A percentile compares a stretch with the other conserved stretches of the same genome.
These are phyloP conservation scores for Aspergillus amoenus DNA, from an alignment of 2,329 filamentous ascomycete species.

Conservation along the genomic window DNA sequence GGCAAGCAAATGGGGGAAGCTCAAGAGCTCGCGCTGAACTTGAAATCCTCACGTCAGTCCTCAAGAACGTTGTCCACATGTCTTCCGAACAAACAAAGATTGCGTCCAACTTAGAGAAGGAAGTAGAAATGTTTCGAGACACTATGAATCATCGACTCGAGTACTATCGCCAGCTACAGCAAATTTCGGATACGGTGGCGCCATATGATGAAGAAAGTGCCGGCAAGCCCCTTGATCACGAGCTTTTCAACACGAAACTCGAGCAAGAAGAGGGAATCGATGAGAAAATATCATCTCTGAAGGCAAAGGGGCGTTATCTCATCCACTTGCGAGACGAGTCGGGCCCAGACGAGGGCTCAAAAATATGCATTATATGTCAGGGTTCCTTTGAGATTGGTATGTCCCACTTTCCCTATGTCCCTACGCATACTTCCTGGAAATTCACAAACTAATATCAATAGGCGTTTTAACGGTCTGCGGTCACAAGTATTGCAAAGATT, in stretches of 20 bases:
- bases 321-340: conserved; percentile 61
- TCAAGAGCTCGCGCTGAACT: conserved; percentile 62
- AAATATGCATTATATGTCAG: conserved; percentile 85
- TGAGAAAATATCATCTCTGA: conserved; percentile 60
- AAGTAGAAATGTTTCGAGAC: conserved; percentile 71
- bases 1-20: conserved; percentile 55
- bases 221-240: conserved; percentile 56
- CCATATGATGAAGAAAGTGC: conserved; percentile 65
- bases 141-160: conserved; percentile 84
- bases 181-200: conserved; percentile 82
- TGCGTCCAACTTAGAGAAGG: conserved; percentile 54
- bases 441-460: conserved; percentile 15
- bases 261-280: conserved; percentile 54
- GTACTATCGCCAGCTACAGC: conserved; percentile 87
- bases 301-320: conserved; percentile 75
- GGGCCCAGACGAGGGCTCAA: conserved; percentile 59
- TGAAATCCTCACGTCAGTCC: conserved; percentile 61
- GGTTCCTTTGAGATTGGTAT: conserved; percentile 73
- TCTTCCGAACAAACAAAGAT: conserved; percentile 54
- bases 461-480: conserved; percentile 72
- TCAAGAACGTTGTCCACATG: conserved; percentile 59
- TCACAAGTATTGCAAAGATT: conserved; percentile 88
- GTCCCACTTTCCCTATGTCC: conserved; percentile 15
- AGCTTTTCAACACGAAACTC: conserved; percentile 44
- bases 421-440: not conserved